Conservation (phyloP, 2,329 filamentous ascomycete species). For the Botrytis porri region DNA sequence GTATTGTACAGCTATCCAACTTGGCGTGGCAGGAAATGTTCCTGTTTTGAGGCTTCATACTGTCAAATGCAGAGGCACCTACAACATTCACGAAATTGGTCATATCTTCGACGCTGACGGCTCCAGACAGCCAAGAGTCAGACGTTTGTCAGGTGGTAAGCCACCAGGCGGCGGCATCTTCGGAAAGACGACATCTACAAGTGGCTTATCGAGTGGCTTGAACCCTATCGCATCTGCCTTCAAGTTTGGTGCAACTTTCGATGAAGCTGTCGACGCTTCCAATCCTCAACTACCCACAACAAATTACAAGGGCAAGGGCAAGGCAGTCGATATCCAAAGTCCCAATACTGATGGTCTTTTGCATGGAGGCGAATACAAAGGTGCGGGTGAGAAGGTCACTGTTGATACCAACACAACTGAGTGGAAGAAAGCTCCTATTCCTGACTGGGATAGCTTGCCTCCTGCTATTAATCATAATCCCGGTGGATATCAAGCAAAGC, state of each 20-base stretch:
- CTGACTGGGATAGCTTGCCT: conserved; percentile 6
- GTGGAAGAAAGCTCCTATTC: conserved; percentile 15
- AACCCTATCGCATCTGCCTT: neutral
- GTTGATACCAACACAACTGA: neutral
- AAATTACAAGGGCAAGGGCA: neutral
- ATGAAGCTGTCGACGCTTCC: neutral
- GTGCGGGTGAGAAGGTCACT: neutral
- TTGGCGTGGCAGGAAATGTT: neutral
- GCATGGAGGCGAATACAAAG: neutral
- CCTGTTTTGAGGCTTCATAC: conserved; percentile 19
- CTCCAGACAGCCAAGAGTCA: neutral
- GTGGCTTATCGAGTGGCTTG: neutral
- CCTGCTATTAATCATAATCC: conserved; percentile 10
- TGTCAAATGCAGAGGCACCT: conserved; percentile 1
- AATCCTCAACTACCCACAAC: neutral
- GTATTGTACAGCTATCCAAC: conserved; percentile 7
- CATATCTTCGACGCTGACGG: conserved; percentile 8
- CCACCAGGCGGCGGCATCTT: conserved; percentile 17
- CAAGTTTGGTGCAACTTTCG: conserved; percentile 1
- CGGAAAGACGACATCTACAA: neutral
- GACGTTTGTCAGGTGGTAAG: conserved; percentile 5
- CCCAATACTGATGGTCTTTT: neutral
- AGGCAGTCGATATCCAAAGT: neutral
- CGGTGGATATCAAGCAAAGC: conserved; percentile 9
- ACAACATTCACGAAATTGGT: neutral